Base-by-base conservation (phyloP, 2,329 filamentous ascomycete genomes). In the Kalaharituber pfeilii region DNA sequence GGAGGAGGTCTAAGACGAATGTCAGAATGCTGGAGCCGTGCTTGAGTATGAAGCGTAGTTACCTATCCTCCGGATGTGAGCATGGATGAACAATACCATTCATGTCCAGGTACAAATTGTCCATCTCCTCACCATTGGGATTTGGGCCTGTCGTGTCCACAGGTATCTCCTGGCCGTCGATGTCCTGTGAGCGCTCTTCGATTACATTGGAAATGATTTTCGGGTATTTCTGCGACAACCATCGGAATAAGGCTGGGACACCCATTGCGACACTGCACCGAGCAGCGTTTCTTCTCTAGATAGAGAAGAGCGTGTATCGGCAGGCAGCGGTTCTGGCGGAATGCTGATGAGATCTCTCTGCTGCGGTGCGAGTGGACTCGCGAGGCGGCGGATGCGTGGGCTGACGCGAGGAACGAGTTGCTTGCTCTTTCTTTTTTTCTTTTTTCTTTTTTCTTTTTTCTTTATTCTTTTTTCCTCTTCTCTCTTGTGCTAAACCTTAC, bases 11-110 rank as follows among this genome's bases (percentile, higher is more conserved):
- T 50, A 50, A 11, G 26, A 28, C 22, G 11, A 47, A 15, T 20
- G 42, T 47, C 42, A 47, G 42, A 47, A 47, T 22, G 2, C 5
- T 25, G 42, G 25, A 20, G 20, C 4, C 25, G 3, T 9, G 24
- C 13, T 5, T 9, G 15, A 15, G 27, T 28, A 28, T 5, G 24
- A 18, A 50, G 24, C 22, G 47, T 25, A 50, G 3, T 50, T 15
- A 50, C 47, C 47, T 80, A 65, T 96, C 89, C 68, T 98, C 91
- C 0, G 91, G 91, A 71, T 98, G 91, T 49, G 89, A 94, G 71
- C 91, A 98, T 28, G 93, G 93, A 73, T 98, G 91, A 33, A 98
- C 91, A 62, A 98, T 98, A 67, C 91, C 93, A 69, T 98, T 98
- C 89, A 98, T 96, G 66, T 98, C 91, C 59, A 98, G 78, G 66